Evolutionary conservation across 2,329 filamentous ascomycete species (phyloP).

Genomic region (Myriosclerotinia curreyana): DNA sequence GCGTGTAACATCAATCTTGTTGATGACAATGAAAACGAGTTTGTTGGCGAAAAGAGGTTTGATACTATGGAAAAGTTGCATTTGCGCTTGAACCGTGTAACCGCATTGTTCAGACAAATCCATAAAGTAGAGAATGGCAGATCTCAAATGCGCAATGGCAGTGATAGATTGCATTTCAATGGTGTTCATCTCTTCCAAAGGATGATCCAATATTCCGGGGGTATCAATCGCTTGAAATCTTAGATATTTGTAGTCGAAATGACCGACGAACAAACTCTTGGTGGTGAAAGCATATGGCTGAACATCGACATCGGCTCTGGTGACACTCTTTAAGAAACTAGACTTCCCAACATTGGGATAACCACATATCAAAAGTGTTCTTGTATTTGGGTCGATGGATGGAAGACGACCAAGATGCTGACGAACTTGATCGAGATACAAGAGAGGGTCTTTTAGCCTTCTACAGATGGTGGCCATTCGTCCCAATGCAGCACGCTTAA

Average conservation of each 20-base stretch:
- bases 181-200: conserved; percentile 98
- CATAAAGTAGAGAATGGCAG: conserved; percentile 97
- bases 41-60: conserved; percentile 97
- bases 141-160: conserved; percentile 92
- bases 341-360: conserved; percentile 98
- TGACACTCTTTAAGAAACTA: conserved; percentile 89
- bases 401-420: conserved; percentile 97
- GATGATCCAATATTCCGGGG: conserved; percentile 96
- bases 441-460: conserved; percentile 87
- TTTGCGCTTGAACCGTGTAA: conserved; percentile 88
- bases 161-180: conserved; percentile 99
- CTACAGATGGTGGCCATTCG: conserved; percentile 98
- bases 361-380: conserved; percentile 92
- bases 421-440: conserved; percentile 94
- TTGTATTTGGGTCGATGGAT: conserved; percentile 96
- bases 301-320: conserved; percentile 91
- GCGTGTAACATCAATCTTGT: conserved; percentile 92
- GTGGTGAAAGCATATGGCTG: conserved; percentile 99
- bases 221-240: conserved; percentile 94
- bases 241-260: conserved; percentile 95
- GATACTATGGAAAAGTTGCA: conserved; percentile 92
- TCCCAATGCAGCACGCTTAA: conserved; percentile 92
- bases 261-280: conserved; percentile 93
- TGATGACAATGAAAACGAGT: conserved; percentile 92
- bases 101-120: conserved; percentile 96